Percentiles rank a stretch among this genome's conserved stretches.
Conservation (phyloP, 257 asterid genomes). For the Gentiana dahurica region DNA sequence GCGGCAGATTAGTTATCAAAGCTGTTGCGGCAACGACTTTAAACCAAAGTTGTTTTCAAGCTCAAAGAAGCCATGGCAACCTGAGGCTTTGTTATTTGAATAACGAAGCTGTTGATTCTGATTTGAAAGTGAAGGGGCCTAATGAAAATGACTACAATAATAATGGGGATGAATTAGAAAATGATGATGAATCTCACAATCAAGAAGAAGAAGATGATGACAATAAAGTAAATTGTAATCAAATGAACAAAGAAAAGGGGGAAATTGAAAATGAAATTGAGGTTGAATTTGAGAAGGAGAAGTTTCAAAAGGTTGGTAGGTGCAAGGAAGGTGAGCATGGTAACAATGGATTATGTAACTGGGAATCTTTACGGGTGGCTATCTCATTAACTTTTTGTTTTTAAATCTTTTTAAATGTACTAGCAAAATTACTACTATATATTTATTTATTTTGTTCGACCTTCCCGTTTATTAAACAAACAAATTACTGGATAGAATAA, state of each 20-base stretch:
- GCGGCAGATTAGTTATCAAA: conserved; percentile 57
- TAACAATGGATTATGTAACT: conserved; percentile 36
- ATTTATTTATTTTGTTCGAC: no score
- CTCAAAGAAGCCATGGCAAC: conserved; percentile 69
- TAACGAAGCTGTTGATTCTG: conserved; percentile 4
- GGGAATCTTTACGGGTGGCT: conserved; percentile 52
- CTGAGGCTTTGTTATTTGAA: conserved; percentile 40
- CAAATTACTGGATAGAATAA: no score
- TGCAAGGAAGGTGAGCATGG: conserved; percentile 53
- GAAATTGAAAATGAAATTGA: conserved; percentile 21
- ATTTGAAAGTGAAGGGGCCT: conserved; percentile 9
- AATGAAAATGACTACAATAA: conserved; percentile 6
- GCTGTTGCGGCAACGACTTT: conserved; percentile 51
- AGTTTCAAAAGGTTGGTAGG: conserved; percentile 32
- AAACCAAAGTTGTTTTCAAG: conserved; percentile 37
- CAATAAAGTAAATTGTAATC: conserved; percentile 8
- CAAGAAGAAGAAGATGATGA: conserved; percentile 22
- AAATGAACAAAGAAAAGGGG: conserved; percentile 15
- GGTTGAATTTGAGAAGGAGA: conserved; percentile 43
- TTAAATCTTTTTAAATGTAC: conserved; percentile 3
- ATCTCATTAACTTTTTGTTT: conserved; percentile 22
- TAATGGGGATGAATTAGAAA: conserved; percentile 9
- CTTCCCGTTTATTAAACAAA: no score
- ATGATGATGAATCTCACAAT: conserved; percentile 8
- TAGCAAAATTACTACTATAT: no score